Conservation (phyloP, 2,329 filamentous ascomycete species). For the Fusarium tanahbumbuense region DNA sequence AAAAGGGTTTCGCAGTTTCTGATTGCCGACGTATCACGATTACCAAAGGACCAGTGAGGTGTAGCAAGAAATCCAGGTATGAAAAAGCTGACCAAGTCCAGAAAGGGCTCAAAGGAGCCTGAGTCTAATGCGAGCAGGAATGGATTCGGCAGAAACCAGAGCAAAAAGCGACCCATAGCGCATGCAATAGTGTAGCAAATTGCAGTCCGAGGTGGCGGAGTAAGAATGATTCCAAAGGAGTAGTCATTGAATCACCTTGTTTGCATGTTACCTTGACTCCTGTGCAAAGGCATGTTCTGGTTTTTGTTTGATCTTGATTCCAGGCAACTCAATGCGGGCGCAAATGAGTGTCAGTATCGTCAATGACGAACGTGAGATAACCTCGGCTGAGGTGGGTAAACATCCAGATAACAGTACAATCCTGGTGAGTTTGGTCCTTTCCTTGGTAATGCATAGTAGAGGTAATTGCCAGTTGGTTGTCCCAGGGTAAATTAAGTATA, state of each 20-base stretch:
- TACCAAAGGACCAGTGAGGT: slow-evolving; percentile 17
- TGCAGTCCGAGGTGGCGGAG: slow-evolving; percentile 19
- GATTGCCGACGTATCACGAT: slow-evolving; percentile 22
- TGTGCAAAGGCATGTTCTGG: slow-evolving; percentile 30
- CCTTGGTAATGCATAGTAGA: slow-evolving; percentile 17
- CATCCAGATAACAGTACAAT: slow-evolving; percentile 23
- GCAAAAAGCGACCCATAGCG: slow-evolving; percentile 23
- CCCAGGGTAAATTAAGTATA: slow-evolving; percentile 10
- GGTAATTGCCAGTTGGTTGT: slow-evolving; percentile 28
- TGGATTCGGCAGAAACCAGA: slow-evolving; percentile 9
- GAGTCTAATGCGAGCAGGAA: slow-evolving; percentile 3
- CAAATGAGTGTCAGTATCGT: slow-evolving; percentile 28
- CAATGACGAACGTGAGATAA: slow-evolving; percentile 31
- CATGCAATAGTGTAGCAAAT: slow-evolving; percentile 32
- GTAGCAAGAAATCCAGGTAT: slow-evolving; percentile 29
- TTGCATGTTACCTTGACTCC: slow-evolving; percentile 37
- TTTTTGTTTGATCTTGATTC: slow-evolving; percentile 25
- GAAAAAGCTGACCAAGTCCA: slow-evolving; percentile 11
- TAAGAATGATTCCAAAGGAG: slow-evolving; percentile 11
- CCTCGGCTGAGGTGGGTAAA: slow-evolving; percentile 35
- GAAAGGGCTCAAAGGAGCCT: neutral
- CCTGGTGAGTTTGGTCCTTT: slow-evolving; percentile 28
- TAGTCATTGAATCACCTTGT: slow-evolving; percentile 17
- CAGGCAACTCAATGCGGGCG: slow-evolving; percentile 27
- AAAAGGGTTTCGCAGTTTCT: neutral